Base-by-base conservation (phyloP, 73 alveolate species). In the Paramecium bursaria region DNA sequence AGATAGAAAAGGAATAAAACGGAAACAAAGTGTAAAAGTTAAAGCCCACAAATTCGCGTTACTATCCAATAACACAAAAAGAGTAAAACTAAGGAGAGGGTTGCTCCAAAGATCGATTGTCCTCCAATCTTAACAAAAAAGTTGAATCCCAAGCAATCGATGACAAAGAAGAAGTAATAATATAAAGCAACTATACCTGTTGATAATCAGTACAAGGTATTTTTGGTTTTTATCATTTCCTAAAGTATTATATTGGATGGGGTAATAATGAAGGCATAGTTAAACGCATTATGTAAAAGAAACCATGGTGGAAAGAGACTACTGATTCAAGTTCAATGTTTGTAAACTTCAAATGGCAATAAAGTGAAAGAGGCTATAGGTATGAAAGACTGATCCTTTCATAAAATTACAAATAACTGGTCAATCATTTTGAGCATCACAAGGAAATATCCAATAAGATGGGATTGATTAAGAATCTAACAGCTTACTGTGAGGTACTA, bases 391-490 rank as follows among this genome's bases (percentile, higher is more conserved):
- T 67, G 25, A 67, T 67, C 6, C 42, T 35, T 17, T 39, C 60
- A 39, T 67, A 67, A 39, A 33, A 33, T 19, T 67, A 67, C 57
- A 67, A 67, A 67, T 42, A 67, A 42, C 33, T 92, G n/a, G 98
- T 96, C 17, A 96, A 96, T 87, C 99, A 96, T 75, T 96, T 91
- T 79, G 99, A 96, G 85, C 93, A 90, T 88, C 99, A 96, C 86
- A 73, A 61, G 17, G 73, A 90, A 31, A 75, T 96, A 11, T 73
- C 96, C 29, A 94, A 96, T 87, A 96, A 96, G 75, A 92, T 93
- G 3, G 79, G 90, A 82, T 74, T 96, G 86, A 95, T 94, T 79
- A 86, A 88, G 54, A 95, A 95, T 79, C 87, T 96, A 25, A 79
- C 90, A 4, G 11, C 14, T 25, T 61, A 82, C 23, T 82, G 90